Evolutionary conservation across 257 asterid genomes (phyloP), one percentile per base, ranked within the genome.

Genomic region (Thymus mandschuricus): DNA sequence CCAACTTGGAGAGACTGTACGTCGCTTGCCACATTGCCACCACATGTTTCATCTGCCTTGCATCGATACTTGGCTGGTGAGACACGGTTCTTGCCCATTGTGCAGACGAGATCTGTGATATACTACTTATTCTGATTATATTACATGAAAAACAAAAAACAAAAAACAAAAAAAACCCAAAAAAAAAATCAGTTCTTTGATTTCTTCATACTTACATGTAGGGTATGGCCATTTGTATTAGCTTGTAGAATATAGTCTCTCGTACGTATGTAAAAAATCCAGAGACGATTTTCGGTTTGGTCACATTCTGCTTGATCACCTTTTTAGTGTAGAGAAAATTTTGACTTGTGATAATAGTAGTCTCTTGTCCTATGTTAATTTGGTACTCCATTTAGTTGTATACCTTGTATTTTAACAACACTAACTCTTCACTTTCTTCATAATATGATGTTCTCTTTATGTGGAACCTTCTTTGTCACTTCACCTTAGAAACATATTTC

Each of bases 41-140:
- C 98, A 90, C 85, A 81, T 87, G 92, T 93, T 87, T 81, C 98
- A 93, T 76, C 81, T 87, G 54, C 96, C 98, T 60, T 93, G 98
- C 87, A 93, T 93, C 5, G 98, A 93, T 72, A 87, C 92, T 46
- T 93, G 98, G 98, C 83, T 93, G 70, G 88, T 91, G 79, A 87
- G 96, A 79, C 98, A 93, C 12, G 97, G 96, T 71, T 93, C 98
- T 59, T 93, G 98, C 82, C 98, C 98, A 73, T 59, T 93, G 87
- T 93, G 98, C 84, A 81, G 98, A 84, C 86, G 98, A 85, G 98
- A 88, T 75, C 93, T 93, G 78, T 93, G 86, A 86, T 75, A 49
- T 75, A 49, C 41, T 41, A 60, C 70, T 40, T 59, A 35, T 56
- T 60, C 65, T 66, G 58, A 68, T 71, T 73, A 70, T 77, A 80